Evolutionary conservation across 192 early-diverging fungal species (phyloP), one percentile per base, ranked within the genome.

Genomic region (Globomyces pollinis-pini): DNA sequence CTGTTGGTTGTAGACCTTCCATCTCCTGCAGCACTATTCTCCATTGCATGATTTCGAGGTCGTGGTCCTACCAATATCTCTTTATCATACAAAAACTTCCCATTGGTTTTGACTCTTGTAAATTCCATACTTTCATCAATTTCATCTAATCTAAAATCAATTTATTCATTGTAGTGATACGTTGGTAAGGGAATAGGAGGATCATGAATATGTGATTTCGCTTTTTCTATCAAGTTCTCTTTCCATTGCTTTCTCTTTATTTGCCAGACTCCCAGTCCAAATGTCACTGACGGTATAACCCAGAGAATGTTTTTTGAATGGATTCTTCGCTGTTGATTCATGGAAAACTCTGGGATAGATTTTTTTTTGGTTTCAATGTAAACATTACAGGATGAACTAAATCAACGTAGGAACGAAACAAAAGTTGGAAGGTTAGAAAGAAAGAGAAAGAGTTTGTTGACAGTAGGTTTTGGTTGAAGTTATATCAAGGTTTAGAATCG

Each of bases 201-300:
- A 39, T 77, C 72, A 3, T 60, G 57, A 65, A 80, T 70, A 16
- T 74, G 60, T 16, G 78, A 76, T 57, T 89, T 81, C 52, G 83
- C 69, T 38, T 77, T 69, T 44, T 86, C 78, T 36, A 92, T 89
- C 47, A 90, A 68, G 13, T 76, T 72, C 5, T 81, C 66, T 71
- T 92, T 92, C 88, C 88, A 90, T 47, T 77, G 79, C 43, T 90
- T 68, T 28, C 90, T 76, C 47, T 87, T 78, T 2, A 85, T 74
- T 64, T 92, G 88, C 90, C 90, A 92, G 7, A 84, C 83, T 2
- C 90, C 90, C 1, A 92, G 72, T 1, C 81, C 84, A 72, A 90
- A 84, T 0, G 83, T 75, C 47, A 77, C 66, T 34, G 82, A 67
- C 0, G 84, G 84, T 41, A 83, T 56, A 3, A 63, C 68, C 43